Base-by-base conservation (phyloP, 139 green algal species). In the Spirogloea muscicola region DNA sequence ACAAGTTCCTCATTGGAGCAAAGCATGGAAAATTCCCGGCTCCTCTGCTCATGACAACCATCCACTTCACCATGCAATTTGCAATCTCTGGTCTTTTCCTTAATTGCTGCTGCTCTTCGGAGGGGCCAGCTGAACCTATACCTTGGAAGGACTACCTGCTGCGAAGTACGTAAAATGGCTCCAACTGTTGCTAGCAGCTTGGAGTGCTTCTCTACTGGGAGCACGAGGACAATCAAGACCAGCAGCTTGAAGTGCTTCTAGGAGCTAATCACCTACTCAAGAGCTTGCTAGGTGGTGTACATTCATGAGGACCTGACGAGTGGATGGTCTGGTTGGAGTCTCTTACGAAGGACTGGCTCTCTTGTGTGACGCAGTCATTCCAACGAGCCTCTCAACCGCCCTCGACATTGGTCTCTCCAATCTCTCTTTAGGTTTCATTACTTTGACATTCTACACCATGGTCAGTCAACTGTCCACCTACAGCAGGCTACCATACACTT, bases 391-490 rank as follows among this genome's bases (percentile, higher is more conserved):
- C 1, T 86, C 83, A 21, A 97, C 93, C 2, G 92, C 81, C 25
- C 38, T 74, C 13, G 93, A 97, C 82, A 96, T 97, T 46, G 93
- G 89, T 52, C 87, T 97, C 44, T 94, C 86, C 63, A 98, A 97
- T 71, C 89, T 89, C 55, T 92, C 87, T 2, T 76, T 98, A 18
- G 88, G 29, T 10, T 18, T 59, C 27, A 75, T 79, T 38, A 72
- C 70, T 3, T 60, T 79, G 37, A 79, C 60, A 3, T 79, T 79
- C 31, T 73, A 79, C 58, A 79, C 61, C 61, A 72, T 79, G 59
- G 69, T 77, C 9, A 21, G 10, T 18, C 31, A 33, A 29, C 62
- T n/a, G n/a, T n/a, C n/a, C n/a, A n/a, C n/a, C n/a, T n/a, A n/a
- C n/a, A n/a, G n/a, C n/a, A n/a, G n/a, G n/a, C n/a, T n/a, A n/a